Base-by-base conservation (phyloP, 192 early-diverging fungal genomes). In the Coemansia sp. region DNA sequence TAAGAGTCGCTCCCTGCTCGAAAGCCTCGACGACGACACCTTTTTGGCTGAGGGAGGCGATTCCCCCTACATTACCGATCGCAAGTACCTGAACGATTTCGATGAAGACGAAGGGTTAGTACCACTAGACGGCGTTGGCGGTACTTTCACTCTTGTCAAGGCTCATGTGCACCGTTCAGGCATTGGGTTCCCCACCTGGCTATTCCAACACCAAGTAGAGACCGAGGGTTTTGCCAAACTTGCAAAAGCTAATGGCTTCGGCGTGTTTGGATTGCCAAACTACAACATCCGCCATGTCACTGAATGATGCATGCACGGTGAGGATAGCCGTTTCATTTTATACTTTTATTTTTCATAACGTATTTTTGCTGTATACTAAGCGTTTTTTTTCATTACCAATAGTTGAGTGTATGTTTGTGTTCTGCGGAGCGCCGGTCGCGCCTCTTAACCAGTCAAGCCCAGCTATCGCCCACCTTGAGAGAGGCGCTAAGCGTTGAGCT, bases 191-290 rank as follows among this genome's bases (percentile, higher is more conserved):
- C 89, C 89, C 1, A 69, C 87, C 2, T 85, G 85, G 66, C 81
- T 88, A 49, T 87, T 88, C 33, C 82, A 88, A 36, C 91, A 91
- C 64, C 84, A 88, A 63, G 87, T 92, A 8, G 91, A 92, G 69
- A 91, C 89, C 38, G 91, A 92, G 76, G 91, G 89, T 0, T 79
- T 92, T 68, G 90, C 88, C 13, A 92, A 89, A 69, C 87, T 90
- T 72, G 90, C 90, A 55, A 90, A 88, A 68, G 83, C 73, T 0
- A 57, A 87, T 49, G 90, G 90, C 1, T 91, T 81, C 62, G 81
- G 80, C 27, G 87, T 91, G 4, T 89, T 71, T 71, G 91, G 91
- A 0, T 76, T 89, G 41, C 91, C 91, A 2, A 84, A 78, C 41
- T 88, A 90, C 44, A 64, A 88, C 31, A 83, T 92, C 7, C 85